phyloP scores from a whole-genome alignment of 2,329 filamentous ascomycete species.

The Trichoderma oligosporum region DNA sequence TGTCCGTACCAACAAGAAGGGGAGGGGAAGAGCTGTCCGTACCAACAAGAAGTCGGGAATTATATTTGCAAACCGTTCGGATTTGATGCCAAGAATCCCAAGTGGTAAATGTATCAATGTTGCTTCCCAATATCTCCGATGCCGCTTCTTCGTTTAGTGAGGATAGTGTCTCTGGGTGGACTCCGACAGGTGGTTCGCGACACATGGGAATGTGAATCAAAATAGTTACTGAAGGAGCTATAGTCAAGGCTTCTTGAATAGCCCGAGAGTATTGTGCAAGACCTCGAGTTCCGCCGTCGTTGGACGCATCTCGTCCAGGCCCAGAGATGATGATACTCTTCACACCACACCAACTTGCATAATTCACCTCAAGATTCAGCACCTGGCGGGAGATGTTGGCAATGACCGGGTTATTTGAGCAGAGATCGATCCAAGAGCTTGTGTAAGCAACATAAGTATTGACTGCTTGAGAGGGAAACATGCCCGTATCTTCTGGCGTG shows the following conservation, averaged over 20 bases:
- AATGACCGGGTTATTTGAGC: constrained; percentile 76
- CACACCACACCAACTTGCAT: constrained; percentile 91
- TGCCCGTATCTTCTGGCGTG: constrained; percentile 72
- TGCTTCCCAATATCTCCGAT: constrained; percentile 36
- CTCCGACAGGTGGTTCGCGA: constrained; percentile 60
- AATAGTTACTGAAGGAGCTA: constrained; percentile 73
- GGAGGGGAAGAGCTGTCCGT: constrained; percentile 39
- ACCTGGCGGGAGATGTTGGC: constrained; percentile 85
- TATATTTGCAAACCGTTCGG: constrained; percentile 80
- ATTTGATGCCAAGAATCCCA: constrained; percentile 97
- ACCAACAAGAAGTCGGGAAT: constrained; percentile 77
- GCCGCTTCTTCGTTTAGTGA: constrained; percentile 35
- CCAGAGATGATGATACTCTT: constrained; percentile 78
- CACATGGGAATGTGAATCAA: constrained; percentile 83
- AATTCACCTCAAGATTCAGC: constrained; percentile 84
- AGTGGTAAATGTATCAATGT: constrained; percentile 67
- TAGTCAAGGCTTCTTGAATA: constrained; percentile 71
- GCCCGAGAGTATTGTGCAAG: constrained; percentile 76
- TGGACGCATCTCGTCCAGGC: constrained; percentile 61
- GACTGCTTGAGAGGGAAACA: constrained; percentile 65
- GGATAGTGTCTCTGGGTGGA: constrained; percentile 51
- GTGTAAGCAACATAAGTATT: constrained; percentile 72
- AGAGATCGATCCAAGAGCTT: constrained; percentile 92
- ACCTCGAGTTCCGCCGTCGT: constrained; percentile 47
- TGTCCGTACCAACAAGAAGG: constrained; percentile 34